Evolutionary conservation across 106 monocot species (phyloP).

Genomic region (Narthecium ossifragum): DNA sequence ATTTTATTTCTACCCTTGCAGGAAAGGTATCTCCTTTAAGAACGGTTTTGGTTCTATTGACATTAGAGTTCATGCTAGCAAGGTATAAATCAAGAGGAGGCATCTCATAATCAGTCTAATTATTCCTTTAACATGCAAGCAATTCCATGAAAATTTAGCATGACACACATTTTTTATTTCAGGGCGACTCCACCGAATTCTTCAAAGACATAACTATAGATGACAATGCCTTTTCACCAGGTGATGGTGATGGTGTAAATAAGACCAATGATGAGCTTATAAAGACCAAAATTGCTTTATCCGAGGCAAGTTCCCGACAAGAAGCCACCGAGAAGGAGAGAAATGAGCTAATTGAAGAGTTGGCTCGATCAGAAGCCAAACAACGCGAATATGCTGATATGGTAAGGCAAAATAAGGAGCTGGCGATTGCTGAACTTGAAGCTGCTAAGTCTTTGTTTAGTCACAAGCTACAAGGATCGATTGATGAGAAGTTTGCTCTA

Average conservation of each 20-base stretch:
- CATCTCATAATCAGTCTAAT: background rate
- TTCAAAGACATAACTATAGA: constrained; percentile 3
- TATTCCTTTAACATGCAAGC: background rate
- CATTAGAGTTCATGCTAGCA: constrained; percentile 2
- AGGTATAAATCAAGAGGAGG: constrained; percentile 1
- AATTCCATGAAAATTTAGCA: background rate
- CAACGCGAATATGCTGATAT: constrained; percentile 21
- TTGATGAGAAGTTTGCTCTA: constrained; percentile 18
- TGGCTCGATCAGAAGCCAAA: constrained; percentile 23
- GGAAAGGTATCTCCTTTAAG: constrained; percentile 5
- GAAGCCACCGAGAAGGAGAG: constrained; percentile 20
- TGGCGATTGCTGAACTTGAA: constrained; percentile 27
- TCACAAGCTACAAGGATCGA: constrained; percentile 18
- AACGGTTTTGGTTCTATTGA: background rate
- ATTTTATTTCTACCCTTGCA: background rate
- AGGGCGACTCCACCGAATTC: constrained; percentile 14
- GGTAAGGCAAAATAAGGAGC: constrained; percentile 26
- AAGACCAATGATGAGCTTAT: background rate
- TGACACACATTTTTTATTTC: constrained; percentile 1
- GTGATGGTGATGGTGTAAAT: background rate
- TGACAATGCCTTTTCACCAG: constrained; percentile 4
- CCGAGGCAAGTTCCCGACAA: constrained; percentile 15
- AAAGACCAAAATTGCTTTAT: constrained; percentile 6
- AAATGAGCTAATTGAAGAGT: constrained; percentile 20
- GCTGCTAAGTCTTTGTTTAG: constrained; percentile 22